Evolutionary conservation across 1,284 basidiomycete genomes (phyloP), one percentile per base, ranked within the genome.

Genomic region (Leccinum solheimii): DNA sequence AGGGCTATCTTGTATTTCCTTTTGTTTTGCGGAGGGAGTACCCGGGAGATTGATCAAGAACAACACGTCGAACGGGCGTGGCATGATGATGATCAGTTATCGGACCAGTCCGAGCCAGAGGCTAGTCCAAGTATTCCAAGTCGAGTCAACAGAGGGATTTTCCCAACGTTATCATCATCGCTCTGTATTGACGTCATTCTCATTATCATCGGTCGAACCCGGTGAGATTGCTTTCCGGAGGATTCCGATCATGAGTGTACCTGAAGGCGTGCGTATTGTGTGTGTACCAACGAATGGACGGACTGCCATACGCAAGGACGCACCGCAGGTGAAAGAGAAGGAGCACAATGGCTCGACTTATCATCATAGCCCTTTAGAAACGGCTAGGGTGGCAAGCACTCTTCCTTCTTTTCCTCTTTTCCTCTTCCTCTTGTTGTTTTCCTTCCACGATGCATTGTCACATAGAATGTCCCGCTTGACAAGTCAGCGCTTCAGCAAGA

Each of bases 221-320:
- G 54, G 30, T 16, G 21, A 21, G 56, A 14, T 34, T 38, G 7
- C 21, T 48, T 57, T 62, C 61, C 60, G 49, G 38, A 61, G 30
- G 9, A 11, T 61, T 30, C 59, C 60, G 51, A 5, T 36, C 38
- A 40, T 16, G 38, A 9, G 16, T 40, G 38, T 8, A 16, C 38
- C 38, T 40, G 38, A n/a, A 8, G 7, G 38, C 38, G 16, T 40
- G 16, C 38, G 8, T 14, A 6, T 36, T 40, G 38, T 43, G 40
- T 19, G n/a, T 43, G 40, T 43, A n/a, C 40, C 38, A 40, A 40
- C 16, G 36, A 38, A 16, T 38, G 36, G 36, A 16, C 36, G 16
- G 16, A 43, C n/a, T 43, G n/a, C 40, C 40, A 43, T n/a, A 19
- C 19, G 40, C 3, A 10, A 43, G 9, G n/a, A n/a, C n/a, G n/a